phyloP scores from a whole-genome alignment of 768 basidiomycete genomes.

The Tephrocybe sp. region DNA sequence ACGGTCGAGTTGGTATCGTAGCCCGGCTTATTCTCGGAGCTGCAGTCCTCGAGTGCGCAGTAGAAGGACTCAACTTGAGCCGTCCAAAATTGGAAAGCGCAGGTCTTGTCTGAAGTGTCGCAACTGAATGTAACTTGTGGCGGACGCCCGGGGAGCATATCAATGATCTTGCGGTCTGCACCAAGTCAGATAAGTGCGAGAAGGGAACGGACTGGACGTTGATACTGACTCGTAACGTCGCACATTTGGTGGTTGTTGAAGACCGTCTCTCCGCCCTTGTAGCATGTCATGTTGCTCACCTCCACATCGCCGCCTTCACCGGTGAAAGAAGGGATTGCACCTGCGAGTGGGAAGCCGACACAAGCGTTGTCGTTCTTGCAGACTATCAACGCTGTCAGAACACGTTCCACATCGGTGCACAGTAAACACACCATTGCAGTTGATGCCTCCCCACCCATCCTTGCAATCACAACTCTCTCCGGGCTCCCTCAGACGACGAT shows the following conservation, averaged over 20 bases:
- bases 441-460: slow-evolving; percentile 94
- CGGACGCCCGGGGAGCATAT: slow-evolving; percentile 83
- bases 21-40: slow-evolving; percentile 42
- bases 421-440: slow-evolving; percentile 82
- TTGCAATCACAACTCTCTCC: slow-evolving; percentile 84
- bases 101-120: slow-evolving; percentile 58
- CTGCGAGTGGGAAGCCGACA: slow-evolving; percentile 68
- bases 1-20: slow-evolving; percentile 71
- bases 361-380: slow-evolving; percentile 39
- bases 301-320: slow-evolving; percentile 37
- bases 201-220: not conserved
- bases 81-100: slow-evolving; percentile 99
- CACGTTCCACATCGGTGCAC: too few relatives aligned
- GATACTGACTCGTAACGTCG: slow-evolving; percentile 87
- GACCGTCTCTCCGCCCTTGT: slow-evolving; percentile 91
- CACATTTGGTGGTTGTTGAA: slow-evolving; percentile 97
- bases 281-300: slow-evolving; percentile 82
- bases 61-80: slow-evolving; percentile 95
- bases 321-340: slow-evolving; percentile 35
- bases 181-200: not conserved
- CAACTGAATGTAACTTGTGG: slow-evolving; percentile 98
- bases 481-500: slow-evolving; percentile 76
- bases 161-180: slow-evolving; percentile 91
- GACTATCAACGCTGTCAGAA: slow-evolving; percentile 1
- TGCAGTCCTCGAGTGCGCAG: slow-evolving; percentile 80